Base-by-base conservation (phyloP, 140 eudicot genomes). In the Senecio squalidus region DNA sequence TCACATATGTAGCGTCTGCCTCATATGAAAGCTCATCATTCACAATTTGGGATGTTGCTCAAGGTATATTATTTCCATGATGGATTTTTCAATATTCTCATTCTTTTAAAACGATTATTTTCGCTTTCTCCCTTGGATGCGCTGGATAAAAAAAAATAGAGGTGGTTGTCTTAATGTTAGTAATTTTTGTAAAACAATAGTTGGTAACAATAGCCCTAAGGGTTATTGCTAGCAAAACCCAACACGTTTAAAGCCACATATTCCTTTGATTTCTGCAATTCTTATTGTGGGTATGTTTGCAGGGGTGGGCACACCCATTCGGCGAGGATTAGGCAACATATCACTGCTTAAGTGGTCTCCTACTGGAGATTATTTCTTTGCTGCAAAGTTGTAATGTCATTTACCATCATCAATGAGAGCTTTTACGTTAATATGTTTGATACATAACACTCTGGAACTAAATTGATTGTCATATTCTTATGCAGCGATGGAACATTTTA, bases 341-440 rank as follows among this genome's bases (percentile, higher is more conserved):
- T 93, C 99, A 29, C 66, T 93, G 69, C 73, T 93, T 25, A 84
- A 84, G 60, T 93, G 99, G 99, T 93, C 99, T 57, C 96, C 99
- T 15, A 70, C 90, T 3, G 96, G 99, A 66, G 99, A 93, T 80
- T 93, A 88, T 69, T 88, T 93, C 59, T 88, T 93, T 78, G 83
- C 96, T 44, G 89, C 99, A 33, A 88, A 84, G 58, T 80, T 88
- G 98, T 91, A 91, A 74, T 74, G 74, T 63, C 41, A 22, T 62
- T 59, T 24, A 16, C 58, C 40, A 38, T 70, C 70, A 43, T 58
- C 28, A n/a, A 13, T 16, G 23, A 8, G 10, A 55, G 47, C 58
- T 68, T 38, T 55, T 50, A 45, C 17, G 6, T 53, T 51, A 8
- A 75, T 36, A 21, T 31, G 6, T 45, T 47, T 16, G 41, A 46